phyloP scores from a whole-genome alignment of 805 yeast genomes.

The Suhomyces vadensis region DNA sequence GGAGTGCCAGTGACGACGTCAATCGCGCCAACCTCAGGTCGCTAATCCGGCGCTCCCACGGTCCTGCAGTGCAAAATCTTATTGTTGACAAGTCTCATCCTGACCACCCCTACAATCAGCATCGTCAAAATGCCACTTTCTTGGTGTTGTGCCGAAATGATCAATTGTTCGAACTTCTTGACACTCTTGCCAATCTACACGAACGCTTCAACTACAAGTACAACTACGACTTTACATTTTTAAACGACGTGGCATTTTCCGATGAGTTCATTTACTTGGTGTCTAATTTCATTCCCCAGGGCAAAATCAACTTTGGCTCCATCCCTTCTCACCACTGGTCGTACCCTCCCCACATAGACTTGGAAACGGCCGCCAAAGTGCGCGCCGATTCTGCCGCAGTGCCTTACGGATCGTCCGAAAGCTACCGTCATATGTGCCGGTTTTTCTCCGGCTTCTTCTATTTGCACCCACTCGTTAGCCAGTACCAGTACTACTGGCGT shows the following conservation, averaged over 20 bases:
- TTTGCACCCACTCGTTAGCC: slow-evolving; percentile 58
- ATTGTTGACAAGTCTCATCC: slow-evolving; percentile 8
- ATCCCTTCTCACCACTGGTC: slow-evolving; percentile 52
- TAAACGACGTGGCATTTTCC: slow-evolving; percentile 69
- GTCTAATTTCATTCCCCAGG: slow-evolving; percentile 71
- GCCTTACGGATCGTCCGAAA: slow-evolving; percentile 59
- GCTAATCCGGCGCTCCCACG: not conserved
- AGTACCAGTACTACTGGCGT: slow-evolving; percentile 77
- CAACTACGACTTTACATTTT: slow-evolving; percentile 76
- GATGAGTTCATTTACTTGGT: slow-evolving; percentile 64
- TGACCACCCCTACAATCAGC: not conserved
- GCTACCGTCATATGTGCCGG: slow-evolving; percentile 85
- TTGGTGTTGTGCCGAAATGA: slow-evolving; percentile 69
- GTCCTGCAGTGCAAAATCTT: not conserved
- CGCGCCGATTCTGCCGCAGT: slow-evolving; percentile 51
- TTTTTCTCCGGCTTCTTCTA: slow-evolving; percentile 68
- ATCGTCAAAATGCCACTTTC: slow-evolving; percentile 60
- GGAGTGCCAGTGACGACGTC: not conserved
- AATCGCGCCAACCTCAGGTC: not conserved
- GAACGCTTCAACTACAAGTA: slow-evolving; percentile 80
- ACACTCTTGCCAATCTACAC: slow-evolving; percentile 73
- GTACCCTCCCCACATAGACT: slow-evolving; percentile 59
- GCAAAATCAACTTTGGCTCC: slow-evolving; percentile 51
- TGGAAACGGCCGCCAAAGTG: slow-evolving; percentile 40
- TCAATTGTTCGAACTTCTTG: slow-evolving; percentile 58